A percentile compares a stretch with the other conserved stretches of the same genome.
Evolutionary conservation across 2,329 filamentous ascomycete species (phyloP).

Genomic region (Colletotrichum godetiae): DNA sequence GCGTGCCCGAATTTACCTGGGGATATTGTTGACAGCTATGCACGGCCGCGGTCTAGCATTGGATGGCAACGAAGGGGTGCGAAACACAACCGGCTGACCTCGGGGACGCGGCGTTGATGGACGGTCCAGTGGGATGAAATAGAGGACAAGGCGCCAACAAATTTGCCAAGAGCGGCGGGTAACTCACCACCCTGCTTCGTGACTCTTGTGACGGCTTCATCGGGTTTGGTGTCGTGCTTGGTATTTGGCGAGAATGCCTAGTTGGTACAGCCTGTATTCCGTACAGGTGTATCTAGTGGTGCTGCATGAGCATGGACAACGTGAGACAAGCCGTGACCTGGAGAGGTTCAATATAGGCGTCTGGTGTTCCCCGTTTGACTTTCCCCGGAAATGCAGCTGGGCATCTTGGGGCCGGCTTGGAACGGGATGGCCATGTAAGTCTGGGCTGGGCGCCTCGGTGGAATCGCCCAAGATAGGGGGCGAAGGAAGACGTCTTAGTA

Average conservation of each 20-base stretch:
- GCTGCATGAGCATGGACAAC: not conserved
- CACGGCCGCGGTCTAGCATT: not conserved
- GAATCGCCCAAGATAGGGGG: not conserved
- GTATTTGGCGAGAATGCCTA: not conserved
- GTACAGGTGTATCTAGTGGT: not conserved
- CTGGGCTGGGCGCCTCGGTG: not conserved
- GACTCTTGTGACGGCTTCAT: slow-evolving; percentile 14
- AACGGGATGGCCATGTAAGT: not conserved
- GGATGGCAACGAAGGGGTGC: slow-evolving; percentile 5
- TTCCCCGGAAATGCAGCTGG: not conserved
- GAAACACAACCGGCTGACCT: slow-evolving; percentile 1
- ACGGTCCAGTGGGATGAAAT: slow-evolving; percentile 12
- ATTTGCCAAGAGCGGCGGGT: slow-evolving; percentile 27
- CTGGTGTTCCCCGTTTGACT: not conserved
- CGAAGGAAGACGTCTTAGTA: not conserved
- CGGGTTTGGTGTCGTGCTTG: slow-evolving; percentile 22
- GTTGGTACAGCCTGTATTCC: no score
- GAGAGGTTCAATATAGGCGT: not conserved
- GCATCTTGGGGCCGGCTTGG: not conserved
- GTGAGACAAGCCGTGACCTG: not conserved
- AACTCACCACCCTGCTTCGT: slow-evolving; percentile 22
- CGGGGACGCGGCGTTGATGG: not conserved
- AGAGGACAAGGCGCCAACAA: slow-evolving; percentile 11
- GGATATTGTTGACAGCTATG: not conserved
- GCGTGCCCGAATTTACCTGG: not conserved